phyloP scores from a whole-genome alignment of 345 rosid species.

The Dipteronia dyeriana region DNA sequence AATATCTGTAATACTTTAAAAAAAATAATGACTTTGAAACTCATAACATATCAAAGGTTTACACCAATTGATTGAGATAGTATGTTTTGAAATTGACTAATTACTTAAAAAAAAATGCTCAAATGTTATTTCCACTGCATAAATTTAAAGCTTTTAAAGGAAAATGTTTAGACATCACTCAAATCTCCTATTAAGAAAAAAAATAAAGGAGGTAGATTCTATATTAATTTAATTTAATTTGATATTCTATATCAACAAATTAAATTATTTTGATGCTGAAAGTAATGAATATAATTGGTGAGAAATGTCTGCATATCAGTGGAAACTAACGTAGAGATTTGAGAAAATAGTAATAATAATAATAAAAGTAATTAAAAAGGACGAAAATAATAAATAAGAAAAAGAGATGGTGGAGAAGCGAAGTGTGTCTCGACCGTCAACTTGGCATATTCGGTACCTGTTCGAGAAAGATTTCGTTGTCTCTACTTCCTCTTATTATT shows the following conservation, averaged over 20 bases:
- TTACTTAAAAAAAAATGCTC: too few species aligned
- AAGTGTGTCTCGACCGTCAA: conserved; percentile 45
- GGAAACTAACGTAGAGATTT: conserved; percentile 23
- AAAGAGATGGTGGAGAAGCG: conserved; percentile 39
- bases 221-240: too few species aligned
- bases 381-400: not conserved
- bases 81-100: too few species aligned
- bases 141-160: too few species aligned
- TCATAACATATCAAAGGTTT: too few species aligned
- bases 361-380: not conserved
- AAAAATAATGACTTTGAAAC: too few species aligned
- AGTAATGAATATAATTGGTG: conserved; percentile 13
- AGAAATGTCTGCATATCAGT: conserved; percentile 28
- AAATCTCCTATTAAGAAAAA: not conserved
- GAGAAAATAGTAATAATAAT: not conserved
- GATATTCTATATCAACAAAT: not conserved
- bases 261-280: conserved; percentile 2
- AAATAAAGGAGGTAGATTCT: not conserved
- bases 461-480: conserved; percentile 28
- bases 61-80: too few species aligned
- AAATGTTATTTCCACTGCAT: too few species aligned
- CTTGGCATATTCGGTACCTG: conserved; percentile 46
- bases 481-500: conserved; percentile 11
- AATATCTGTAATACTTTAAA: too few species aligned
- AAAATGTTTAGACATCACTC: not conserved